These are phyloP conservation scores for Citrus glauca DNA, from an alignment of 345 rosid species.

Conservation along the genomic window DNA sequence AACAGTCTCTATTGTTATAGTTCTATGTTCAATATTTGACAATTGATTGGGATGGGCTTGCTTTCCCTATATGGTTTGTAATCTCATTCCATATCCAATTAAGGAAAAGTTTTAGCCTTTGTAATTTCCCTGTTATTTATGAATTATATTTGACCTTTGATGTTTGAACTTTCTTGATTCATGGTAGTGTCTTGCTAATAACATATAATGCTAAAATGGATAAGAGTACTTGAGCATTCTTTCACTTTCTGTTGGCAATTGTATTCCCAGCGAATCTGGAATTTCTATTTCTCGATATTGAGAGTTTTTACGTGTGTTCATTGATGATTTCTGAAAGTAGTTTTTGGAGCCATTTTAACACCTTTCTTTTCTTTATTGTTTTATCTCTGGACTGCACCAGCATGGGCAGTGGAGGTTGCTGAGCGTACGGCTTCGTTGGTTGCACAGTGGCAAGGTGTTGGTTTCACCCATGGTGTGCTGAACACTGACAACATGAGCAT, in stretches of 20 bases:
- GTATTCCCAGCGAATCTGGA: not conserved
- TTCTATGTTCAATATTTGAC: not conserved
- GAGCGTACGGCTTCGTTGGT: conserved; percentile 84
- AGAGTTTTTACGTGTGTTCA: not conserved
- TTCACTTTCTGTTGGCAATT: not conserved
- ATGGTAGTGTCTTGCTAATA: not conserved
- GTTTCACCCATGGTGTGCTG: conserved; percentile 96
- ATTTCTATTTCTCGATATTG: not conserved
- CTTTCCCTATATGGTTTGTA: not conserved
- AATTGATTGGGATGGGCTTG: not conserved
- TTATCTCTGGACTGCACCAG: conserved; percentile 35
- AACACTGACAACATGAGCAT: conserved; percentile 99
- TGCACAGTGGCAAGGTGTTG: conserved; percentile 97
- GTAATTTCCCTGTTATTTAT: not conserved
- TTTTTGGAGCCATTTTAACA: conserved; percentile 12
- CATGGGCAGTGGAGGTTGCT: conserved; percentile 90
- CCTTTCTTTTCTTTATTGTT: conserved; percentile 1
- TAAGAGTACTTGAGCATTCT: not conserved
- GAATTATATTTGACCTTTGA: not conserved
- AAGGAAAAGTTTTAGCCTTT: not conserved
- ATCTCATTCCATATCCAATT: not conserved
- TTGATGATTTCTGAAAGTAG: not conserved
- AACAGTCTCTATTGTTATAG: not conserved
- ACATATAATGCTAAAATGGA: not conserved
- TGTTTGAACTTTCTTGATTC: not conserved